These are phyloP conservation scores for Rhizoclosmatium sp. DNA, from an alignment of 192 early-diverging fungal species.

Conservation along the genomic window DNA sequence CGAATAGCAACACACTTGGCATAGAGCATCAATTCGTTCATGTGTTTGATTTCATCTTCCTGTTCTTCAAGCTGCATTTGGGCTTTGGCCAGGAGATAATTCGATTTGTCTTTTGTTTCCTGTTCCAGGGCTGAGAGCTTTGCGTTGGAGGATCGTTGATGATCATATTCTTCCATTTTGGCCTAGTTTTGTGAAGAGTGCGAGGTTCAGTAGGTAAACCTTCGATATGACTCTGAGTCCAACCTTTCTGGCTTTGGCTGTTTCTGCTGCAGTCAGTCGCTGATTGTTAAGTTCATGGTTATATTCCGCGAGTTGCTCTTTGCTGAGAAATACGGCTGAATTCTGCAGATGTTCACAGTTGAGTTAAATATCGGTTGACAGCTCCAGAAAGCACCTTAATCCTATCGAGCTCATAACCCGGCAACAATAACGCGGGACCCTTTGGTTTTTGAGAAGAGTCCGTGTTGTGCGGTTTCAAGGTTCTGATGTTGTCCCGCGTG, in stretches of 20 bases:
- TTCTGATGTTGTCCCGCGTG: slow-evolving; percentile 66
- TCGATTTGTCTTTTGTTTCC: slow-evolving; percentile 63
- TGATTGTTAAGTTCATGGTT: slow-evolving; percentile 43
- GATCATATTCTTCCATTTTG: slow-evolving; percentile 62
- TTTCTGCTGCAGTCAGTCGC: slow-evolving; percentile 46
- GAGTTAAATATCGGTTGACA: slow-evolving; percentile 9
- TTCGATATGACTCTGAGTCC: background rate
- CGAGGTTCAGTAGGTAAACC: slow-evolving; percentile 10
- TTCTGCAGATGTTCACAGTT: slow-evolving; percentile 1
- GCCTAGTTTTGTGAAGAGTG: slow-evolving; percentile 32
- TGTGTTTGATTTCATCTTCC: slow-evolving; percentile 72
- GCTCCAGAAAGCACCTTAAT: slow-evolving; percentile 40
- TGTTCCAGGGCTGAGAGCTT: slow-evolving; percentile 58
- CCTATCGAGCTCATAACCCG: slow-evolving; percentile 41
- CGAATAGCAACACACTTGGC: slow-evolving; percentile 71
- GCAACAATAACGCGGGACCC: slow-evolving; percentile 25
- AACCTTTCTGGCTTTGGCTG: slow-evolving; percentile 56
- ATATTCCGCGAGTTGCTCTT: slow-evolving; percentile 49
- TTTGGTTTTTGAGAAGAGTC: slow-evolving; percentile 37
- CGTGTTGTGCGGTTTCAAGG: slow-evolving; percentile 54
- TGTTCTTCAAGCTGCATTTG: slow-evolving; percentile 70
- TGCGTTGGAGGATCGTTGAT: slow-evolving; percentile 53
- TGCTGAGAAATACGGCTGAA: slow-evolving; percentile 41
- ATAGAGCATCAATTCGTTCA: slow-evolving; percentile 72
- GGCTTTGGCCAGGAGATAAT: slow-evolving; percentile 64